phyloP scores from a whole-genome alignment of 768 basidiomycete genomes.

The Polyporus arcularius region DNA sequence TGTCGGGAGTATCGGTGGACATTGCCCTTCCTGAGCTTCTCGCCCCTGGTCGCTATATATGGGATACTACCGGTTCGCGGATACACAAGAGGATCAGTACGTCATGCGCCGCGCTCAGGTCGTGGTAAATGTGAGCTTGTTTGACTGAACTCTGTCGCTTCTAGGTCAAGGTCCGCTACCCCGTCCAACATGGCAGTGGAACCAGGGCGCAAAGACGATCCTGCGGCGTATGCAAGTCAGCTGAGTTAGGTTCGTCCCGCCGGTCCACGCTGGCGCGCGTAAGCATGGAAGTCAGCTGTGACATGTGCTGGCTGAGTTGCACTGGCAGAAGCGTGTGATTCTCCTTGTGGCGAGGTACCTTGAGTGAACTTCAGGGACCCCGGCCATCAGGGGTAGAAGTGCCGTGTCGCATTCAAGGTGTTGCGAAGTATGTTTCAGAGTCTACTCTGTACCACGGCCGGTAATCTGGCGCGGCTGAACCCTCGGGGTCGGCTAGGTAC shows the following conservation, averaged over 20 bases:
- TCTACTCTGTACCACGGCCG: too few relatives aligned
- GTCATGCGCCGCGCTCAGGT: slow-evolving; percentile 1
- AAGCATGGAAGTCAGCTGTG: too few relatives aligned
- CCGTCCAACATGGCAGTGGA: not conserved
- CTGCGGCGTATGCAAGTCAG: not conserved
- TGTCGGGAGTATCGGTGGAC: not conserved
- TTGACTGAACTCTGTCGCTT: slow-evolving; percentile 9
- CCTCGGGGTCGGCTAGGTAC: not conserved
- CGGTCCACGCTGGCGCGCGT: too few relatives aligned
- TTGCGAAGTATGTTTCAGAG: too few relatives aligned
- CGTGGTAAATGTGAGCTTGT: slow-evolving; percentile 10
- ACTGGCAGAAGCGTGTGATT: too few relatives aligned
- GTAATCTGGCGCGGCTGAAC: too few relatives aligned
- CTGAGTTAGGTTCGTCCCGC: not conserved
- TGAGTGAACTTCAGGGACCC: too few relatives aligned
- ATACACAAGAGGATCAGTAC: not conserved
- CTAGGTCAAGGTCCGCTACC: slow-evolving; percentile 4
- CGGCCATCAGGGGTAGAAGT: too few relatives aligned
- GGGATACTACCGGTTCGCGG: not conserved
- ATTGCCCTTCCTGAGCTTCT: not conserved
- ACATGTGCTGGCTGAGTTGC: too few relatives aligned
- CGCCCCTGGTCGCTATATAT: not conserved
- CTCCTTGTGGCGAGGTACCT: too few relatives aligned
- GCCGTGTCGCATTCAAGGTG: too few relatives aligned
- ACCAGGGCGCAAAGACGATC: slow-evolving; percentile 10